Conservation (phyloP, 1,284 basidiomycete species). For the Heterobasidion parviporum region DNA sequence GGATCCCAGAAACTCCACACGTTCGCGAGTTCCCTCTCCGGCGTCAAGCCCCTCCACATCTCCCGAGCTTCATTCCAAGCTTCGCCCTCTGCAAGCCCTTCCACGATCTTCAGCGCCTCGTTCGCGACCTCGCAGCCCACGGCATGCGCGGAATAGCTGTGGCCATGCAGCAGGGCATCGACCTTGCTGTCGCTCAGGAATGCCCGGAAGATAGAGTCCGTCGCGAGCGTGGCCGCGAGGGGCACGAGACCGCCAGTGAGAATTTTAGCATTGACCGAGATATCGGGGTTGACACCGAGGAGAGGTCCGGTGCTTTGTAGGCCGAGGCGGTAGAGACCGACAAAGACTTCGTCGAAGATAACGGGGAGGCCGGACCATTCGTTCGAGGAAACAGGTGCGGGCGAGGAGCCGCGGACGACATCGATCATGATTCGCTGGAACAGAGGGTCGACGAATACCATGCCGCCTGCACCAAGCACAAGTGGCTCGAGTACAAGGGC, state of each 20-base stretch:
- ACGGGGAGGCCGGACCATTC: constrained; percentile 78
- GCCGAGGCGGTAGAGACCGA: constrained; percentile 85
- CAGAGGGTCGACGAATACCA: constrained; percentile 96
- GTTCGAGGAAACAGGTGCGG: constrained; percentile 4
- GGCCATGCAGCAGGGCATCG: constrained; percentile 88
- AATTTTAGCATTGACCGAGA: constrained; percentile 90
- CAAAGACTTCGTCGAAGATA: constrained; percentile 96
- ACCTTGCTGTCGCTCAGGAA: constrained; percentile 76
- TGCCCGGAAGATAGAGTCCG: constrained; percentile 69
- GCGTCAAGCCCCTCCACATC: constrained; percentile 31
- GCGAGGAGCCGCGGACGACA: constrained; percentile 49
- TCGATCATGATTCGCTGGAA: constrained; percentile 90
- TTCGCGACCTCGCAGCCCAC: constrained; percentile 90
- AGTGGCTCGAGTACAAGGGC: constrained; percentile 89
- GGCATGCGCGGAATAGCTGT: constrained; percentile 91
- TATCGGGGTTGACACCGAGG: constrained; percentile 74
- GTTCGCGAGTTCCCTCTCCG: constrained; percentile 2
- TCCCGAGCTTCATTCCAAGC: constrained; percentile 48
- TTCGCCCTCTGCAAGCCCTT: constrained; percentile 35
- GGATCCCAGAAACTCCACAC: constrained; percentile 91
- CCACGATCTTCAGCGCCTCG: constrained; percentile 66
- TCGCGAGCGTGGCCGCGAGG: constrained; percentile 79
- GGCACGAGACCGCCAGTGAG: constrained; percentile 92
- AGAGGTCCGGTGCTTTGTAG: constrained; percentile 56
- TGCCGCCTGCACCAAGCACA: constrained; percentile 93